Conservation (phyloP, 768 basidiomycete genomes). For the Russula foetens region DNA sequence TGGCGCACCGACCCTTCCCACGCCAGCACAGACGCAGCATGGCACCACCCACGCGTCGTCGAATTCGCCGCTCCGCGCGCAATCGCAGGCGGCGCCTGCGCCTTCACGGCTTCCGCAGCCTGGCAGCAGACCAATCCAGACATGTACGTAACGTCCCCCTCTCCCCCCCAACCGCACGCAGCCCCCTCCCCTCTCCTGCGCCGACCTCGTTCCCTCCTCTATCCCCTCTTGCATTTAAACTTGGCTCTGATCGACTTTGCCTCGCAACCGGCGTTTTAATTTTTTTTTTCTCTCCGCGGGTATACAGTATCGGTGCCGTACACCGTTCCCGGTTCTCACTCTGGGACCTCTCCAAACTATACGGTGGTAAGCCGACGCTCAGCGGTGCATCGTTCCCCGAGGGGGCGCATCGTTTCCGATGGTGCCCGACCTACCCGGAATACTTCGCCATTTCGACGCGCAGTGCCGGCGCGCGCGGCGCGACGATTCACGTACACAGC, state of each 20-base stretch:
- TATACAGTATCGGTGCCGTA: slow-evolving; percentile 69
- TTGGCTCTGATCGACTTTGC: background rate
- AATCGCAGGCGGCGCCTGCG: slow-evolving; percentile 41
- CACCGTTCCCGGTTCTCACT: slow-evolving; percentile 65
- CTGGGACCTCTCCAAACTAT: slow-evolving; percentile 67
- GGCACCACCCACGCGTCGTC: slow-evolving; percentile 54
- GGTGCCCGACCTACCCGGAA: slow-evolving; percentile 69
- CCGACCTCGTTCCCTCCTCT: background rate
- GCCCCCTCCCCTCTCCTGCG: too few species aligned
- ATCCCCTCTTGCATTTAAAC: too few species aligned
- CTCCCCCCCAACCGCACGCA: too few species aligned
- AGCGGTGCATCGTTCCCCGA: slow-evolving; percentile 57
- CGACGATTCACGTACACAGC: slow-evolving; percentile 63
- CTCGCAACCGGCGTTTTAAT: background rate
- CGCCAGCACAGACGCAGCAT: slow-evolving; percentile 40
- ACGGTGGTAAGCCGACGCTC: slow-evolving; percentile 65
- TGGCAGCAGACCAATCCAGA: slow-evolving; percentile 67
- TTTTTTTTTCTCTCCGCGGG: background rate
- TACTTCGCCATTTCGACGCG: slow-evolving; percentile 71
- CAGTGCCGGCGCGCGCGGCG: slow-evolving; percentile 30
- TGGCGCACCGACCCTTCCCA: slow-evolving; percentile 68
- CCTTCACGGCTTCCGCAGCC: slow-evolving; percentile 51
- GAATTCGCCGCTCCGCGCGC: slow-evolving; percentile 68
- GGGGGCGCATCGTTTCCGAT: slow-evolving; percentile 65
- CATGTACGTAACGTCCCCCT: slow-evolving; percentile 48